Base-by-base conservation (phyloP, 345 rosid species). In the Moringa oleifera region DNA sequence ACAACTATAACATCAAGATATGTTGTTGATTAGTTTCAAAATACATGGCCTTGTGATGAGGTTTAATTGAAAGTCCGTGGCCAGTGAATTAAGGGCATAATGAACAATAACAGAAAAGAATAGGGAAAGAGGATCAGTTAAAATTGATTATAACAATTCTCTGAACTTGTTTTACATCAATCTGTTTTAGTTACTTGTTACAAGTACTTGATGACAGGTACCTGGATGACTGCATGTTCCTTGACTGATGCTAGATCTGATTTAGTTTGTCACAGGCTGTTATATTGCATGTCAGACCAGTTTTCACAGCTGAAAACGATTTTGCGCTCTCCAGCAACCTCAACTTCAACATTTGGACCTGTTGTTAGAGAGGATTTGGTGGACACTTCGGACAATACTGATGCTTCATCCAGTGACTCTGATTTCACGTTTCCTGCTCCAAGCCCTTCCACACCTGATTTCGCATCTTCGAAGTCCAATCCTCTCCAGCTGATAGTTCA, bases 251-350 rank as follows among this genome's bases (percentile, higher is more conserved):
- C 80, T 76, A 76, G 63, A 76, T 76, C 81, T 72, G 82, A 79
- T 83, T 78, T 84, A 84, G 90, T 82, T 80, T 80, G 80, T 77
- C 80, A 72, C 98, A 88, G 96, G 91, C 80, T 93, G 85, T 72
- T 87, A 66, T 79, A 84, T 57, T 77, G 81, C 68, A 85, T 92
- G 85, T 80, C 96, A 20, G 94, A 89, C 73, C 97, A 89, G 77
- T 81, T 93, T 78, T 75, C 96, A 18, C 91, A 87, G 81, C 75
- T 85, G 68, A 90, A 87, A 73, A 77, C 55, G 51, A 68, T 86
- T 75, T 77, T 89, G 72, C 61, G 82, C 57, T 64, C 80, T 66
- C 61, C 95, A 23, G 79, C 86, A 46, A 78, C 68, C 67, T 75
- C 83, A 4, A 67, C 68, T 53, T 78, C 83, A 69, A 68, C 80